phyloP scores from a whole-genome alignment of 2,329 filamentous ascomycete species.

The Teratosphaeria nubilosa region DNA sequence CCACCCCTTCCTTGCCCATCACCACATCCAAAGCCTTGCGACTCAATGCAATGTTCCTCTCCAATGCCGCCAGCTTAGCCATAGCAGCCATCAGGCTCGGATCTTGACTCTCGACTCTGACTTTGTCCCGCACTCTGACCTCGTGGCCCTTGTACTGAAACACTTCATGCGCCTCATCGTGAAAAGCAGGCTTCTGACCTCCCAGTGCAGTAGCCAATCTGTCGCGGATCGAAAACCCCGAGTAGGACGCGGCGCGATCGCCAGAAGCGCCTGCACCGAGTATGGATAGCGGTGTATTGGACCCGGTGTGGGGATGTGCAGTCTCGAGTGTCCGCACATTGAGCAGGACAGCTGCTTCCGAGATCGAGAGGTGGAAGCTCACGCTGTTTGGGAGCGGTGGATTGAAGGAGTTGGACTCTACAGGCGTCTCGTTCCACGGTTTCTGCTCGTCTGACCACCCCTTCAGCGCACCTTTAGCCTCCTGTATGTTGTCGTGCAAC shows the following conservation, averaged over 20 bases:
- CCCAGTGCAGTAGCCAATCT: constrained; percentile 41
- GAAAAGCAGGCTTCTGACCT: constrained; percentile 26
- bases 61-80: constrained; percentile 70
- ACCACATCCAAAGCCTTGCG: constrained; percentile 65
- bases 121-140: constrained; percentile 81
- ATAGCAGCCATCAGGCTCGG: constrained; percentile 74
- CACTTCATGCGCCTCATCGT: constrained; percentile 61
- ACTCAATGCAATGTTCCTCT: constrained; percentile 60
- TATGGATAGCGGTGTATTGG: constrained; percentile 23
- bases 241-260: constrained; percentile 28
- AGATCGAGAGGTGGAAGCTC: constrained; percentile 56
- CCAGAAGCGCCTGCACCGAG: background rate
- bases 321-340: constrained; percentile 60
- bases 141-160: constrained; percentile 62
- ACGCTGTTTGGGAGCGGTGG: constrained; percentile 56
- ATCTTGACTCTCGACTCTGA: constrained; percentile 79
- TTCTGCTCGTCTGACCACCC: constrained; percentile 40
- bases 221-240: constrained; percentile 49
- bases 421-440: constrained; percentile 46
- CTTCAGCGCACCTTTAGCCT: constrained; percentile 50
- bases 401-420: constrained; percentile 48
- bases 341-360: constrained; percentile 47
- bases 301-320: constrained; percentile 22
- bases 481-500: constrained; percentile 50
- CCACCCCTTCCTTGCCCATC: constrained; percentile 53